These are phyloP conservation scores for Pleurotus djamor DNA, from an alignment of 768 basidiomycete species.

Conservation along the genomic window DNA sequence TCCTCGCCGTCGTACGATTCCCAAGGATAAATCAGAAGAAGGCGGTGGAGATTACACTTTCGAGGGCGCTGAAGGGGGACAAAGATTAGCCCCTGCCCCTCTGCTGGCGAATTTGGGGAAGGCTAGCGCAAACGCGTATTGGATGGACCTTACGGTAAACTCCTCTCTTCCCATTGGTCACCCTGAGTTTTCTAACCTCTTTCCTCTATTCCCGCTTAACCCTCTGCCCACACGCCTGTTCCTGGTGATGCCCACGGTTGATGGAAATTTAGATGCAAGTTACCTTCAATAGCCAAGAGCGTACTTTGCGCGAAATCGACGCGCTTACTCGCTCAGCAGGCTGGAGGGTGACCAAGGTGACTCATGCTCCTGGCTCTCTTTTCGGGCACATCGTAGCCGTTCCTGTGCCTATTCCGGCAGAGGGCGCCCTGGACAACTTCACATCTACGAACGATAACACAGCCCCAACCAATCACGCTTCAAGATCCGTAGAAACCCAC, in stretches of 20 bases:
- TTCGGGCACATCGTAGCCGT: slow-evolving; percentile 74
- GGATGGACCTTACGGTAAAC: slow-evolving; percentile 66
- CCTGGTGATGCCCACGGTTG: not conserved
- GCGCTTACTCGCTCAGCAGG: slow-evolving; percentile 53
- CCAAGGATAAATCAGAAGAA: slow-evolving; percentile 2
- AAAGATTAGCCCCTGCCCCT: slow-evolving; percentile 55
- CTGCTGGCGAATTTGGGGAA: slow-evolving; percentile 75
- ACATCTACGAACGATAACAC: not conserved
- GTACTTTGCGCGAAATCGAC: slow-evolving; percentile 64
- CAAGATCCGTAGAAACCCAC: slow-evolving; percentile 17
- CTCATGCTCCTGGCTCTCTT: slow-evolving; percentile 56
- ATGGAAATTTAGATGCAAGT: slow-evolving; percentile 55
- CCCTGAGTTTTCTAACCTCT: slow-evolving; percentile 2
- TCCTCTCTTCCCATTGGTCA: not conserved
- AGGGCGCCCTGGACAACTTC: slow-evolving; percentile 3
- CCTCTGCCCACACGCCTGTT: not conserved
- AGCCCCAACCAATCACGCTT: slow-evolving; percentile 11
- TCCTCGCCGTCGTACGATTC: not conserved
- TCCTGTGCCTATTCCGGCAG: slow-evolving; percentile 49
- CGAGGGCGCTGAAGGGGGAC: slow-evolving; percentile 48
- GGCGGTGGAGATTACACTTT: slow-evolving; percentile 16
- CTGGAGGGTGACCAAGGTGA: slow-evolving; percentile 59
- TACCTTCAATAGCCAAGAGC: slow-evolving; percentile 67
- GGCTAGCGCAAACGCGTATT: slow-evolving; percentile 68
- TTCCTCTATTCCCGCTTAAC: not conserved